phyloP scores from a whole-genome alignment of 108 stramenopile species.

The Aureococcus anophagefferens region DNA sequence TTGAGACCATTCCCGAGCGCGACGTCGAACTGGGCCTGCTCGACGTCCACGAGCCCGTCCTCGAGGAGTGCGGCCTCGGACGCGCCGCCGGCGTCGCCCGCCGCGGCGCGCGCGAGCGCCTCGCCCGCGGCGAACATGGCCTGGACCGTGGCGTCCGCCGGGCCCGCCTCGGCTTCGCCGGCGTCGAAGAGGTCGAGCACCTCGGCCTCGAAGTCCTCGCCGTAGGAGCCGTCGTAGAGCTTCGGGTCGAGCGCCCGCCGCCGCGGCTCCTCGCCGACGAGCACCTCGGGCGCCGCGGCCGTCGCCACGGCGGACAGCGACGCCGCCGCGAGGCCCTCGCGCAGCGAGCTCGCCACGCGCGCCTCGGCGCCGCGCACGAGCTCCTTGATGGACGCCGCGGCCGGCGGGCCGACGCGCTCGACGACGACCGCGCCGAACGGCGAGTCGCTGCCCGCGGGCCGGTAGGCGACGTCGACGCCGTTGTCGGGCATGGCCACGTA shows the following conservation, averaged over 20 bases:
- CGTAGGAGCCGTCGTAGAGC: not conserved
- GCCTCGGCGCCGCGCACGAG: not conserved
- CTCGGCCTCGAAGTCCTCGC: not conserved
- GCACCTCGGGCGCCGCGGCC: not conserved
- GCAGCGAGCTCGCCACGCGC: not conserved
- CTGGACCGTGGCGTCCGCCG: not conserved
- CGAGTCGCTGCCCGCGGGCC: not conserved
- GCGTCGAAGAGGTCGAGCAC: not conserved
- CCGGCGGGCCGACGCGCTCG: not conserved
- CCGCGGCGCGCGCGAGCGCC: not conserved
- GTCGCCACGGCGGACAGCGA: not conserved
- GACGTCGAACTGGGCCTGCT: not conserved
- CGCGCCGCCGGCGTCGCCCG: not conserved
- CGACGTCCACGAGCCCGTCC: not conserved
- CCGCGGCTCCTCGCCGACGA: no score
- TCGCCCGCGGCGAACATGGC: not conserved
- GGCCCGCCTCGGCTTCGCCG: not conserved
- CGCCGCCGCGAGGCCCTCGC: not conserved
- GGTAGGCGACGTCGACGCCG: not conserved
- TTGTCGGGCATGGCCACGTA: not conserved
- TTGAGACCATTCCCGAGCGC: not conserved
- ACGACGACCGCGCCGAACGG: not conserved
- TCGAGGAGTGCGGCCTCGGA: not conserved
- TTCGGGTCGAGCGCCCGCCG: no score
- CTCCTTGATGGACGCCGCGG: not conserved